Evolutionary conservation across 116 monocot species (phyloP), one percentile per base, ranked within the genome.

Genomic region (Phalaenopsis hybrid): DNA sequence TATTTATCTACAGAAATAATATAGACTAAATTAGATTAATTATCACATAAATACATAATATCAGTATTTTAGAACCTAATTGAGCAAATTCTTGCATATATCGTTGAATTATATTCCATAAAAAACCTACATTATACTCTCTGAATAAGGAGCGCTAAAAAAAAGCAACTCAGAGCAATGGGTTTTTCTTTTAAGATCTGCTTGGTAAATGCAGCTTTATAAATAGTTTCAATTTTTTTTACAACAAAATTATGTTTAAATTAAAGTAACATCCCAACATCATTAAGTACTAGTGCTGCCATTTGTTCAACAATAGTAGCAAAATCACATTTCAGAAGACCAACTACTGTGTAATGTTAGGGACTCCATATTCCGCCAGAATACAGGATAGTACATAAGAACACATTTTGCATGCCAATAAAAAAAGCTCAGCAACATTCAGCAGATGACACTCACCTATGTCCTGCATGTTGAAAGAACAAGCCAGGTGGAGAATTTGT

Each of bases 381-480:
- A 37, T 37, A 37, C 37, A 37, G 0, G 37, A 37, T 37, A 37
- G 37, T 11, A 12, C 33, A 33, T 31, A 8, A 12, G 11, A 31
- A 34, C 3, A 70, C 70, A 70, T 31, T 11, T 12, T 34, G 13
- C 70, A 70, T 5, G 13, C 70, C 2, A 44, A 34, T 34, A 23
- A 44, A 77, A 83, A 51, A 70, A 74, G 25, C 70, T 70, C 34
- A 70, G 34, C 31, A 15, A 21, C 75, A 69, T 10, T 46, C 78
- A 33, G 43, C 75, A 84, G 68, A 76, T 46, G 65, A 44, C 21
- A 45, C 74, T 81, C 82, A 98, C 98, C 98, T 95, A 81, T 98
- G 98, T 23, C 98, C 98, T 20, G 93, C 93, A 90, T 98, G 98
- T 69, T 91, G 93, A 79, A 98, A 98, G 82, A 98, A 99, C 77